Evolutionary conservation across 768 basidiomycete species (phyloP), one percentile per base, ranked within the genome.

Genomic region (Lactifluus pinguis): DNA sequence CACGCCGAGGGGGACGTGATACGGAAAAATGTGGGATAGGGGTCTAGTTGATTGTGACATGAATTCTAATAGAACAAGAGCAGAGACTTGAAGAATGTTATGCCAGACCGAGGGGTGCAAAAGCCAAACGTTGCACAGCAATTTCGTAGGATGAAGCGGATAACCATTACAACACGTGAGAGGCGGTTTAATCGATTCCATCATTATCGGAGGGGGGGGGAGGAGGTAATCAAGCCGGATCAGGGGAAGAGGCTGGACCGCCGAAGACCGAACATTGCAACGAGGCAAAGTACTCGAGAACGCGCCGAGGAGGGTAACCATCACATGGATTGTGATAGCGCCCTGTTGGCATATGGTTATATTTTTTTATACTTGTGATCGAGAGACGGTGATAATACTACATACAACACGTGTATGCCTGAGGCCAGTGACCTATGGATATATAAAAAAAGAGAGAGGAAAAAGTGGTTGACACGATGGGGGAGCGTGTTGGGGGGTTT

Each of bases 11-110:
- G 36, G 54, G 54, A 55, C 47, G 50, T 63, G 59, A 60, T 63
- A 61, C 53, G 50, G 49, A 53, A 57, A 48, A 51, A 49, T 41
- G 54, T 48, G 63, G 44, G 55, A 64, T 64, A 64, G 63, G 63
- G 63, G 63, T 38, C 51, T 39, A n/a, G 44, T 34, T 19, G 10
- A 36, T 50, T 61, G 59, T 63, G 54, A 63, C 51, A 62, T 44
- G 61, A 57, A 57, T 36, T 49, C 56, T 41, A 45, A 57, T 53
- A 49, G 61, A 62, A 62, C 21, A 36, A 34, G 45, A 41, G 30
- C 21, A 48, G 45, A 39, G 47, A 39, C 51, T 25, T 30, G 61
- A 36, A 39, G 42, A 57, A 13, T 4, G 29, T 21, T 25, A 6
- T 49, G 21, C 61, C 55, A 49, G 17, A 39, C 38, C 34, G 15